Base-by-base conservation (phyloP, 176 grass and related monocot species). In the Raddia distichophylla region DNA sequence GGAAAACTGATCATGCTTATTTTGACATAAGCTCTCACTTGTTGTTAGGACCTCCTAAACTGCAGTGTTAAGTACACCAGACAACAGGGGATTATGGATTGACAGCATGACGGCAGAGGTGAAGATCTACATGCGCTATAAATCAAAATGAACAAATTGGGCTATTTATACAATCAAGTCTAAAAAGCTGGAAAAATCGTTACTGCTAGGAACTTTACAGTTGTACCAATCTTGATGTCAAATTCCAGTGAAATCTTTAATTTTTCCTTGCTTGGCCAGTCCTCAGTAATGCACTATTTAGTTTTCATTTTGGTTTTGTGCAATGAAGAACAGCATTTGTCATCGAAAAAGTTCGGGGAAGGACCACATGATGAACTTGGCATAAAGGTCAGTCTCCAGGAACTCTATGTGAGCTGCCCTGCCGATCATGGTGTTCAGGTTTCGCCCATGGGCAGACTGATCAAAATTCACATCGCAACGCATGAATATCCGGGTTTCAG, bases 361-460 rank as follows among this genome's bases (percentile, higher is more conserved):
- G 50, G 92, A 94, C 95, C 95, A 98, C 92, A 98, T 98, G 69
- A 98, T 89, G 79, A 98, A 98, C 66, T 85, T 98, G 64, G 92
- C 90, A 42, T 92, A 98, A 17, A 73, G 69, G 74, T 98, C 95
- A 7, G 92, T 94, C 80, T 98, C 95, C 22, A 98, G 81, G 60
- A 94, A 98, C 51, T 98, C 92, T 42, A 98, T 94, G 78, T 98
- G 95, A 15, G 95, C 95, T 51, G 95, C 95, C 67, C 95, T 84
- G 54, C 95, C 95, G 3, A 98, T 98, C 71, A 98, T 87, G 32
- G 95, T 98, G 69, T 97, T 97, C 46, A 97, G 87, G 64, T 74
- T 97, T 77, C 88, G 87, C 18, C 85, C 87, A 19, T 94, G 92
- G 6, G 60, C 58, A 10, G 95, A 97, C 63, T 85, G 91, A 46